These are phyloP conservation scores for Pilaira anomala DNA, from an alignment of 192 early-diverging fungal genomes.

Conservation along the genomic window DNA sequence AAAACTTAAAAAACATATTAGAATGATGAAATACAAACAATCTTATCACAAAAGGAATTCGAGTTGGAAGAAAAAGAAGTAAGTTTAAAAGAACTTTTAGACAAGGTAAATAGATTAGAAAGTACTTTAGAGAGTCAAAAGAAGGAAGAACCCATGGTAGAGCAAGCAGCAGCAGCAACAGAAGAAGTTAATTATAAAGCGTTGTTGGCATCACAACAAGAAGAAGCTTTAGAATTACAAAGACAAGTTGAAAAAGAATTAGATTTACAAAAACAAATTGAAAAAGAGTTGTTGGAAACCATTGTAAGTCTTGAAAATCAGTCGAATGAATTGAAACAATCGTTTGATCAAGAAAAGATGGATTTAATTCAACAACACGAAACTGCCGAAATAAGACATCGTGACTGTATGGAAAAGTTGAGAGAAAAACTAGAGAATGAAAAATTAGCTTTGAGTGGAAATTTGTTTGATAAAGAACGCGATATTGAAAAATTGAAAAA, in stretches of 20 bases:
- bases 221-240: background rate
- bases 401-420: slow-evolving; percentile 24
- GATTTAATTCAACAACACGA: slow-evolving; percentile 1
- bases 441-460: background rate
- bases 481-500: slow-evolving; percentile 15
- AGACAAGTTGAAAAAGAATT: background rate
- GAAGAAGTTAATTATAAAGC: background rate
- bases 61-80: no score
- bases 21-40: background rate
- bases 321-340: background rate
- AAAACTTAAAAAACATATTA: no score
- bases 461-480: background rate
- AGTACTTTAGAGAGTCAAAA: no score
- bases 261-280: background rate
- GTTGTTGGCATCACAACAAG: background rate
- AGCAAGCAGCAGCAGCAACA: no score
- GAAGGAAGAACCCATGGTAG: no score
- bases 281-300: background rate
- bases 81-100: no score
- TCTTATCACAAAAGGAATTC: no score
- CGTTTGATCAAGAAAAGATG: slow-evolving; percentile 15
- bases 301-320: background rate
- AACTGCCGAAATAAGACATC: slow-evolving; percentile 1
- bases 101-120: no score
- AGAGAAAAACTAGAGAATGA: slow-evolving; percentile 23